Percentiles rank a stretch among this genome's conserved stretches.
Conservation (phyloP, 1,284 basidiomycete species). For the Moesziomyces sp. region DNA sequence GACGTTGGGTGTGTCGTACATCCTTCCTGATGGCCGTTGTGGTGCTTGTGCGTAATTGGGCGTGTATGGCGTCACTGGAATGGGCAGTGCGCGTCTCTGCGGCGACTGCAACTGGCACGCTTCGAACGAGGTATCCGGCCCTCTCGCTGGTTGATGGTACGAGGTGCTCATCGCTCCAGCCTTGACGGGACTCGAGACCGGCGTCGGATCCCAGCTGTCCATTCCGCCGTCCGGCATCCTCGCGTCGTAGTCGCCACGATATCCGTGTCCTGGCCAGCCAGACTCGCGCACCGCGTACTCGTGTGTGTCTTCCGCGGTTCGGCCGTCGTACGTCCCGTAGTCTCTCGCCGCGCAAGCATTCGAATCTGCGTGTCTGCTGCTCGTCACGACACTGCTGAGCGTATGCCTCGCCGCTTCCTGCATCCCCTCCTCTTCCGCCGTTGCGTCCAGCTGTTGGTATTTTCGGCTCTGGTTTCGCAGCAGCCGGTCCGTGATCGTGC, state of each 20-base stretch:
- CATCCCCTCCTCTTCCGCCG: slow-evolving; percentile 19
- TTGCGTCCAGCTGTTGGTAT: slow-evolving; percentile 30
- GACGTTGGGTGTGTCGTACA: slow-evolving; percentile 41
- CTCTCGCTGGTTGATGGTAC: not conserved
- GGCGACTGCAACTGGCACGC: slow-evolving; percentile 25
- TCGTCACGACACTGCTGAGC: slow-evolving; percentile 1
- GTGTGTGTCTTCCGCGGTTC: not conserved
- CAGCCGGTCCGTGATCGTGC: slow-evolving; percentile 18
- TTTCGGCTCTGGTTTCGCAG: slow-evolving; percentile 11
- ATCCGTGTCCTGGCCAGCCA: slow-evolving; percentile 4
- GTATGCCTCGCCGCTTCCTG: slow-evolving; percentile 6
- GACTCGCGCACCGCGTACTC: slow-evolving; percentile 6
- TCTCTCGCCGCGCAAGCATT: not conserved
- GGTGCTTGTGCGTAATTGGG: slow-evolving; percentile 26
- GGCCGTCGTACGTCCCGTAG: not conserved
- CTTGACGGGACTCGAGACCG: slow-evolving; percentile 16
- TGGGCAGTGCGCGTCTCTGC: slow-evolving; percentile 14
- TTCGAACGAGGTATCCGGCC: slow-evolving; percentile 10
- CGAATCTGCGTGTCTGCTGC: not conserved
- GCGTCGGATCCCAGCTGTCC: slow-evolving; percentile 11
- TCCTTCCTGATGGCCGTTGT: slow-evolving; percentile 21
- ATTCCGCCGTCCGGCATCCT: slow-evolving; percentile 1
- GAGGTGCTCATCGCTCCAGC: not conserved
- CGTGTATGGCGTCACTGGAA: slow-evolving; percentile 24
- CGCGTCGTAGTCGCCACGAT: slow-evolving; percentile 2